Evolutionary conservation across 129 eudicot genomes (phyloP).

Genomic region (Mikania micrantha): DNA sequence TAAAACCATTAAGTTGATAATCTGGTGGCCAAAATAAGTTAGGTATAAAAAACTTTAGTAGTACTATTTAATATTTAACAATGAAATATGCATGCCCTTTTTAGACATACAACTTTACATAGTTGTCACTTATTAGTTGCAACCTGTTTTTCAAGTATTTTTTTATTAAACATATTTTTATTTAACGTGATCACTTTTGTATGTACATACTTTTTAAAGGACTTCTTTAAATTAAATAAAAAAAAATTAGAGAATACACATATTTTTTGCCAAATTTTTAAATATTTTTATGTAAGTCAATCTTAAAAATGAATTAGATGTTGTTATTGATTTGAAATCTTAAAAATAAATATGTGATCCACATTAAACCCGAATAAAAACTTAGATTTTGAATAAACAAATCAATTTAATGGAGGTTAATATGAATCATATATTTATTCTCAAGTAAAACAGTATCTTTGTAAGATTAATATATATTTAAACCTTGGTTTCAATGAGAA

Average conservation of each 20-base stretch:
- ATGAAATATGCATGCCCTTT: conserved; percentile 18
- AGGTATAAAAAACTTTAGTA: conserved; percentile 13
- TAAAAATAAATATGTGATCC: too few species aligned
- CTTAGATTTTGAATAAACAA: too few species aligned
- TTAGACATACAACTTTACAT: conserved; percentile 18
- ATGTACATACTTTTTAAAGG: neutral
- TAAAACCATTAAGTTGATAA: neutral
- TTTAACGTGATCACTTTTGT: neutral
- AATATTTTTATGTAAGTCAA: neutral
- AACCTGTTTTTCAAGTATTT: neutral
- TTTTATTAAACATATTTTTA: neutral
- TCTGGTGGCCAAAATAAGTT: conserved; percentile 20
- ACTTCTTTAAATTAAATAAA: neutral
- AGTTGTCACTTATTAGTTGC: neutral
- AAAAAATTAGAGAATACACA: neutral
- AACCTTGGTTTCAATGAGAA: too few species aligned
- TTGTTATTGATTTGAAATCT: too few species aligned
- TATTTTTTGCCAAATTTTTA: neutral
- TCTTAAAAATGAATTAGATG: neutral
- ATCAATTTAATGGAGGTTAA: too few species aligned
- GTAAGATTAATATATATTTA: too few species aligned
- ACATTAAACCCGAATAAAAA: too few species aligned
- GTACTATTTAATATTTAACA: neutral
- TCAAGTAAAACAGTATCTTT: too few species aligned
- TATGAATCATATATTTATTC: too few species aligned